phyloP scores from a whole-genome alignment of 23 red algal genomes.

The Gracilariopsis chorda region DNA sequence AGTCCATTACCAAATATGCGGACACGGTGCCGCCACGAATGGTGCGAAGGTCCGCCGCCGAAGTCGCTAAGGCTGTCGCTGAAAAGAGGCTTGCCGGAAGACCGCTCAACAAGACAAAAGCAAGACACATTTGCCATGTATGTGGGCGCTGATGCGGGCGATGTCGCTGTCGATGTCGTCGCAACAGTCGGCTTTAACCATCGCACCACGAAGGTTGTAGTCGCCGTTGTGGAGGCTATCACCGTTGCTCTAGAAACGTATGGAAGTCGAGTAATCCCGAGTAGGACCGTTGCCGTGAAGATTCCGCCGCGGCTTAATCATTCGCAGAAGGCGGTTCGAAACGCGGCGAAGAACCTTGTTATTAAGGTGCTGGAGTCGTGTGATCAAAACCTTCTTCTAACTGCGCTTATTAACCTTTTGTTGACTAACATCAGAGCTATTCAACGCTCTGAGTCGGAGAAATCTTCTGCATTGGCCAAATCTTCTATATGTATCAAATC shows the following conservation, averaged over 20 bases:
- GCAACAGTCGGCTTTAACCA: slow-evolving; percentile 64
- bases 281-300: slow-evolving; percentile 62
- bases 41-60: slow-evolving; percentile 50
- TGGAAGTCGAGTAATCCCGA: slow-evolving; percentile 49
- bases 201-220: slow-evolving; percentile 88
- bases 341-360: slow-evolving; percentile 43
- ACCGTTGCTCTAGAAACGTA: slow-evolving; percentile 59
- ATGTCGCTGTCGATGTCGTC: slow-evolving; percentile 58
- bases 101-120: slow-evolving; percentile 71
- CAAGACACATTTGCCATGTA: slow-evolving; percentile 73
- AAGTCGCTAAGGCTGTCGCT: slow-evolving; percentile 62
- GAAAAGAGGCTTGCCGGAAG: slow-evolving; percentile 86
- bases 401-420: slow-evolving; percentile 64
- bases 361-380: slow-evolving; percentile 67
- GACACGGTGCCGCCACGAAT: slow-evolving; percentile 59
- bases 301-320: slow-evolving; percentile 87
- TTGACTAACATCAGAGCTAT: slow-evolving; percentile 37
- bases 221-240: slow-evolving; percentile 63
- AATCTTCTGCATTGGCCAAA: slow-evolving; percentile 32
- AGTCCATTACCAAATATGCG: slow-evolving; percentile 37
- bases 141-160: slow-evolving; percentile 82
- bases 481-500: slow-evolving; percentile 70
- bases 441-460: neutral
- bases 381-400: slow-evolving; percentile 65
- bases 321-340: slow-evolving; percentile 71